Evolutionary conservation across 352 stramenopile species (phyloP).

Genomic region (Phytophthora podocarpi): DNA sequence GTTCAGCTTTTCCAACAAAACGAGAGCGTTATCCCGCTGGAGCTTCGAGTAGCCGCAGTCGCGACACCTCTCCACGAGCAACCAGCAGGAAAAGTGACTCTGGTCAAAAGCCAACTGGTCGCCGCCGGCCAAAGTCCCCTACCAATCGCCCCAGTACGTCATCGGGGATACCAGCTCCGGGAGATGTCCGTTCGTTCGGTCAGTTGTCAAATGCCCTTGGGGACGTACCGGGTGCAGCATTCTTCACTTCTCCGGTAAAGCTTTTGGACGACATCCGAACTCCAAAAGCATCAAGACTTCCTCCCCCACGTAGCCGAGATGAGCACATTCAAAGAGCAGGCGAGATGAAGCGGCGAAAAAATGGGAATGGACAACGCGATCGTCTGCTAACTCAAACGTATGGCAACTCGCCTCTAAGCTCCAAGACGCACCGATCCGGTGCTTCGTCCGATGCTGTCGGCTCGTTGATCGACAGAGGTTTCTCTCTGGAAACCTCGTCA

Average conservation of each 20-base stretch:
- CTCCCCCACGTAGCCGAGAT: slow-evolving; percentile 45
- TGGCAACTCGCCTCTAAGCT: slow-evolving; percentile 31
- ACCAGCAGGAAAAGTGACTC: slow-evolving; percentile 13
- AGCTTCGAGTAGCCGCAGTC: slow-evolving; percentile 10
- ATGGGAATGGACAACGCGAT: slow-evolving; percentile 50
- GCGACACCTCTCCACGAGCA: slow-evolving; percentile 18
- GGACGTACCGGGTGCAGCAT: slow-evolving; percentile 23
- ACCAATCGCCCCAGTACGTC: slow-evolving; percentile 32
- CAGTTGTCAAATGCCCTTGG: slow-evolving; percentile 35
- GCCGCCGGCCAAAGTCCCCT: slow-evolving; percentile 40
- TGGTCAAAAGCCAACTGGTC: slow-evolving; percentile 22
- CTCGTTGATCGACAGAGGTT: slow-evolving; percentile 1
- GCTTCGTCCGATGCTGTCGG: slow-evolving; percentile 22
- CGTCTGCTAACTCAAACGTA: slow-evolving; percentile 58
- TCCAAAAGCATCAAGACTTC: slow-evolving; percentile 38
- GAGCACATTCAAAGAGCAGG: slow-evolving; percentile 38
- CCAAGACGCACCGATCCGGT: slow-evolving; percentile 21
- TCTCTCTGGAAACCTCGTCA: slow-evolving; percentile 18
- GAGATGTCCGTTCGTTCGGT: slow-evolving; percentile 34
- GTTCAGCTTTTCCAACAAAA: background rate
- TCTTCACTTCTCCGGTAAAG: slow-evolving; percentile 45
- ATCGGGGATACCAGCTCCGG: slow-evolving; percentile 9
- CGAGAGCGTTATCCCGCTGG: slow-evolving; percentile 13
- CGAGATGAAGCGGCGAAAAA: slow-evolving; percentile 42
- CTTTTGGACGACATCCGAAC: slow-evolving; percentile 29